Base-by-base conservation (phyloP, 2,329 filamentous ascomycete species). In the Paradendryphiella salina region DNA sequence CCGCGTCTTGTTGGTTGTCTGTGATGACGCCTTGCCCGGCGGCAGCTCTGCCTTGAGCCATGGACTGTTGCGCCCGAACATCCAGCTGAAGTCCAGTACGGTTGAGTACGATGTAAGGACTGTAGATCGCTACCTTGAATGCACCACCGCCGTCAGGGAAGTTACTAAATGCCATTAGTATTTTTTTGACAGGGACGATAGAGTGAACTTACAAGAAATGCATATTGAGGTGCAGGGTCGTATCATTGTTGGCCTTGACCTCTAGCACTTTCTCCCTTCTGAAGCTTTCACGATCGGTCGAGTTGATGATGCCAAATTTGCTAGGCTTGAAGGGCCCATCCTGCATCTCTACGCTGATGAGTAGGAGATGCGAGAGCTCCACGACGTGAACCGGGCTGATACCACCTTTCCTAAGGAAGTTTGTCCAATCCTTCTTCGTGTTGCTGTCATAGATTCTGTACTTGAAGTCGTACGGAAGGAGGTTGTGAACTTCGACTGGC, bases 371-470 rank as follows among this genome's bases (percentile, higher is more conserved):
- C 0, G 93, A 96, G 15, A 99, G 80, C 74, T 99, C 93, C 14
- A 97, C 93, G 8, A 97, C 92, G 70, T 99, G 94, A 0, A 99
- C 92, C 0, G 95, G 95, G 70, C 94, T 99, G 49, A 97, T 87
- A 11, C 95, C 95, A 20, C 95, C 94, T 73, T 96, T 97, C 50
- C 94, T 85, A 38, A 99, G 77, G 76, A 99, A 99, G 72, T 99
- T 99, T 4, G 90, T 95, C 94, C 94, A 99, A 71, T 99, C 94
- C 71, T 95, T 96, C 79, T 93, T 95, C 0, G 92, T 96, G 72
- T 96, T 95, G 77, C 95, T 96, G 77, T 99, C 94, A 68, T 97
- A 99, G 47, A 99, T 97, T 47, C 93, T 86, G 73, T 99, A 99
- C 74, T 99, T 97, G 84, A 99, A 99, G 74, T 99, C 94, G 69